phyloP scores from a whole-genome alignment of 164 flowering plant species.

The Sedum album region DNA sequence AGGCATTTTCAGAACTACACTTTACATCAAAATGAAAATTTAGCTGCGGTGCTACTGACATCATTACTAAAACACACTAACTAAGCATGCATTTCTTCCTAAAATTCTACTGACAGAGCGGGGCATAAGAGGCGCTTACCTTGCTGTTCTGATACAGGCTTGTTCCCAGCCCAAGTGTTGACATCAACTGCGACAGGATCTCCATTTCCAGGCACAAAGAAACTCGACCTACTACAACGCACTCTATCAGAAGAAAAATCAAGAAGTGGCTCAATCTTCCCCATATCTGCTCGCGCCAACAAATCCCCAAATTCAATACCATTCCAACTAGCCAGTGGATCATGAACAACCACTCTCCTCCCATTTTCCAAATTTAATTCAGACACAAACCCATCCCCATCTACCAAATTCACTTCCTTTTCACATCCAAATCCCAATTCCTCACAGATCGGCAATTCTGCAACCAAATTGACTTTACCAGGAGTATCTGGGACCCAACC shows the following conservation, averaged over 20 bases:
- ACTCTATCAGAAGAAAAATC: background rate
- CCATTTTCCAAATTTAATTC: background rate
- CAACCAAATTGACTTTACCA: background rate
- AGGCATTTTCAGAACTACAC: background rate
- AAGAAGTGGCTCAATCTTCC: slow-evolving; percentile 1
- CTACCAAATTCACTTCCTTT: background rate
- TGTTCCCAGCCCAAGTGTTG: background rate
- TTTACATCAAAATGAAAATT: background rate
- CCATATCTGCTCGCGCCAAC: slow-evolving; percentile 26
- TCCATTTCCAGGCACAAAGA: slow-evolving; percentile 6
- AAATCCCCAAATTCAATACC: slow-evolving; percentile 21
- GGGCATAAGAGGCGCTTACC: slow-evolving; percentile 5
- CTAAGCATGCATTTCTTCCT: background rate
- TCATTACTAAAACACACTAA: background rate
- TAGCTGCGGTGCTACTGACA: background rate
- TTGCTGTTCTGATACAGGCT: background rate
- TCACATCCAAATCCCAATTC: background rate
- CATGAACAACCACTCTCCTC: background rate
- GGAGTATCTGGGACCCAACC: background rate
- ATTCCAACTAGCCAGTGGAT: slow-evolving; percentile 9
- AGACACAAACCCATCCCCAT: background rate
- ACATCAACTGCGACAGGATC: background rate
- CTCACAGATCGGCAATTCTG: background rate
- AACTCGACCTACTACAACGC: background rate
- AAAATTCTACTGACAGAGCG: background rate